Evolutionary conservation across 148 eudicot species (phyloP), one percentile per base, ranked within the genome.

Genomic region (Diospyros kaki): DNA sequence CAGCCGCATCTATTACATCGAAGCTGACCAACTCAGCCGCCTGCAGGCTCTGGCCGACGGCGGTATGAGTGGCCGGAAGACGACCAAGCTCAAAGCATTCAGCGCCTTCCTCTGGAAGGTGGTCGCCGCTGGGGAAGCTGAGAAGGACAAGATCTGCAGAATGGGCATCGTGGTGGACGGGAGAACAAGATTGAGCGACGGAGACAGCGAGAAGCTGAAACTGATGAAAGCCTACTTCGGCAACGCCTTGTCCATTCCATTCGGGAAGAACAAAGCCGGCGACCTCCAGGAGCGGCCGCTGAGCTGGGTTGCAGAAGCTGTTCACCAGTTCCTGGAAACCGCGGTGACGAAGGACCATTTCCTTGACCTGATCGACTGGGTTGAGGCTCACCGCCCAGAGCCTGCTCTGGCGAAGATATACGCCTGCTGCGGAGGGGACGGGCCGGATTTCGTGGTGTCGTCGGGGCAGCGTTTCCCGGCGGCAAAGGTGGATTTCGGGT

Each of bases 111-210:
- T 92, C 46, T 92, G 97, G 97, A 82, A 90, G 67, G 41, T 84
- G 42, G 65, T 90, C 3, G 91, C 87, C 2, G 51, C 63, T 39
- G 72, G 58, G 5, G 56, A 75, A 42, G 58, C 3, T 18, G 40
- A 43, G 12, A 58, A 59, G 4, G 69, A 80, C 13, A 76, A 79
- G 51, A 46, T 48, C 12, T 82, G 86, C 66, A 81, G 71, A 71
- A 76, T 92, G 80, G 97, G 97, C 39, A 73, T 92, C 55, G 92
- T 92, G 3, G 94, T 92, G 3, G 89, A 92, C 53, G 97, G 97
- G 18, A 82, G 97, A 68, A 72, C 51, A 2, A 68, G 89, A 42
- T n/a, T 88, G 65, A 74, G 81, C 18, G 77, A 76, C 1, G 75
- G 74, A 69, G 84, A 81, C 8, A 52, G 66, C 46, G 75, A 72